Evolutionary conservation across 257 asterid genomes (phyloP), one percentile per base, ranked within the genome.

Genomic region (Scutellaria barbata): DNA sequence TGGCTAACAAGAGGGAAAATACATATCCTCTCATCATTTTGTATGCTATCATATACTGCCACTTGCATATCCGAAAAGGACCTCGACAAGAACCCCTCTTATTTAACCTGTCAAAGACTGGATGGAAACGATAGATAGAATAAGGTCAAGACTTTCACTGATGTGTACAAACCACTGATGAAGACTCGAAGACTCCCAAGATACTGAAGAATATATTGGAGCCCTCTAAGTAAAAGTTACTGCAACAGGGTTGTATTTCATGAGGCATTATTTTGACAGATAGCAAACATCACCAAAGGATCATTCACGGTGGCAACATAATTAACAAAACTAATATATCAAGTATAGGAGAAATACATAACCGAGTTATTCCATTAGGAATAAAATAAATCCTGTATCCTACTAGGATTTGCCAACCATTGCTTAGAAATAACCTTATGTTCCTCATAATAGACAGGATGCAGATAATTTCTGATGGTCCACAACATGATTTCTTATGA

Each of bases 301-400:
- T 18, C 50, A 10, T 51, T 17, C 39, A 2, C 3, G 35, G 20
- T 14, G 40, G 18, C 6, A 9, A 54, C 17, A 30, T 53, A 10
- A 46, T 12, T 16, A 71, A 60, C 16, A 58, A 55, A 43, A 54
- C 48, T 42, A 25, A 35, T 30, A 6, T 39, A 57, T 3, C 52
- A 46, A 18, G 6, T 25, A 18, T n/a, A 64, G 51, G n/a, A 71
- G 68, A 46, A 71, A 71, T 51, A 58, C 45, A 45, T 25, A 30
- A 46, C 9, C 33, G 60, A 58, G 50, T 30, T 33, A 13, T 12
- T 7, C 9, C n/a, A 30, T 10, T 10, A 55, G 33, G 55, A 55
- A 69, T 42, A 55, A 30, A 30, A 54, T 13, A 8, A 57, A 50
- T 66, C 42, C 63, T 53, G 12, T 8, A 14, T 33, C 33, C 52